Conservation (phyloP, 495 filamentous ascomycete genomes). For the Evernia prunastri region DNA sequence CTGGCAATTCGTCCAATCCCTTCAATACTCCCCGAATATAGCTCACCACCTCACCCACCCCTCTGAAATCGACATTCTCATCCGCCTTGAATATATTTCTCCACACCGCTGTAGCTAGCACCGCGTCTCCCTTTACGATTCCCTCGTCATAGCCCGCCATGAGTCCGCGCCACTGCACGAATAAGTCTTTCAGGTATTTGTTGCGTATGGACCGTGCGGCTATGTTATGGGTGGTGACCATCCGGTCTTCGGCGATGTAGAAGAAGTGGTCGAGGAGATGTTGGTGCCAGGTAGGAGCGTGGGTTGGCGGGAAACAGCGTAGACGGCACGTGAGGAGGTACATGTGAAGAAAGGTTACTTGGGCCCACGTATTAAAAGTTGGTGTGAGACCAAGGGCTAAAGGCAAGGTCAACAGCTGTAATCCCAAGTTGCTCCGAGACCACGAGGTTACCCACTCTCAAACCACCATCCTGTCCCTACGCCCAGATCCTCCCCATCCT, state of each 20-base stretch:
- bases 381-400: constrained; percentile 58
- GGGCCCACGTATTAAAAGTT: constrained; percentile 92
- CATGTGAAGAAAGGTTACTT: constrained; percentile 92
- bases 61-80: constrained; percentile 61
- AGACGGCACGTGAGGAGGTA: constrained; percentile 86
- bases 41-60: constrained; percentile 65
- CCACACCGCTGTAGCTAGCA: constrained; percentile 85
- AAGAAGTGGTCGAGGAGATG: constrained; percentile 90
- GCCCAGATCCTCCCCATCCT: constrained; percentile 71
- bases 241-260: constrained; percentile 79
- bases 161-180: constrained; percentile 82
- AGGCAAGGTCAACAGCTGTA: background rate
- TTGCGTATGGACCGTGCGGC: constrained; percentile 59
- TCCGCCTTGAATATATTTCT: constrained; percentile 74
- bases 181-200: constrained; percentile 86
- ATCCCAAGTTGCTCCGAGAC: background rate
- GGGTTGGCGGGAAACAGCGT: constrained; percentile 59
- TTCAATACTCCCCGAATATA: constrained; percentile 68
- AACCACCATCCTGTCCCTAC: constrained; percentile 77
- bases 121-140: constrained; percentile 72
- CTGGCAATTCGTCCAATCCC: constrained; percentile 55
- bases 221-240: constrained; percentile 68
- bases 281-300: constrained; percentile 59
- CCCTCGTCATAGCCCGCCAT: constrained; percentile 84
- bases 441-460: constrained; percentile 48